Evolutionary conservation across 495 filamentous ascomycete species (phyloP).

Genomic region (Xylaria curta): DNA sequence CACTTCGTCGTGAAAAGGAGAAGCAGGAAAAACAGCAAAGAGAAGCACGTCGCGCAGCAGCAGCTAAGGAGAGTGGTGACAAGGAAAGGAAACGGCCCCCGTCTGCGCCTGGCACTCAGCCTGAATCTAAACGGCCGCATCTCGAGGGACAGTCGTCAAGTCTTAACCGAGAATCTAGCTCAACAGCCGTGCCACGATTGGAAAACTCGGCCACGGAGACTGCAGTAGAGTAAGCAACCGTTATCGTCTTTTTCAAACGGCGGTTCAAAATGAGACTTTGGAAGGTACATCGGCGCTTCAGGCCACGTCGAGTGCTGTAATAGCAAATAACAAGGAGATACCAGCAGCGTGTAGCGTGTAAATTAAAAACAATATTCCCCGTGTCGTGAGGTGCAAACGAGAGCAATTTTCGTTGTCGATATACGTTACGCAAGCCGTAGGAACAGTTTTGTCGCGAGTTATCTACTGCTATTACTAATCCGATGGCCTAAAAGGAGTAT

Average conservation of each 20-base stretch:
- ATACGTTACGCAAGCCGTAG: not conserved
- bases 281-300: not conserved
- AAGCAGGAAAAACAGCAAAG: conserved; percentile 75
- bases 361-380: not conserved
- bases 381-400: not conserved
- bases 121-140: conserved; percentile 52
- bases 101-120: conserved; percentile 42
- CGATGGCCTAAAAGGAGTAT: not conserved
- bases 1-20: conserved; percentile 88
- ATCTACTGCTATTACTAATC: not conserved
- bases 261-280: not conserved
- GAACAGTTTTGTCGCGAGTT: not conserved
- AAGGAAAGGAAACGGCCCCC: conserved; percentile 57
- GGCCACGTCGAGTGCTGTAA: not conserved
- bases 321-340: not conserved
- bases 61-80: conserved; percentile 53
- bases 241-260: not conserved
- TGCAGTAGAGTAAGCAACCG: not conserved
- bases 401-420: not conserved
- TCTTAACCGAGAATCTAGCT: conserved; percentile 19
- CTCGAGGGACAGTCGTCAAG: conserved; percentile 38
- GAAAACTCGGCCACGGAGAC: not conserved
- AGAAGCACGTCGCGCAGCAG: conserved; percentile 67
- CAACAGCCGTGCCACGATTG: conserved; percentile 15
- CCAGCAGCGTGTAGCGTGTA: not conserved